Percentiles rank a stretch among this genome's conserved stretches.
Conservation (phyloP, 495 filamentous ascomycete genomes). For the Diplogelasinospora grovesii region DNA sequence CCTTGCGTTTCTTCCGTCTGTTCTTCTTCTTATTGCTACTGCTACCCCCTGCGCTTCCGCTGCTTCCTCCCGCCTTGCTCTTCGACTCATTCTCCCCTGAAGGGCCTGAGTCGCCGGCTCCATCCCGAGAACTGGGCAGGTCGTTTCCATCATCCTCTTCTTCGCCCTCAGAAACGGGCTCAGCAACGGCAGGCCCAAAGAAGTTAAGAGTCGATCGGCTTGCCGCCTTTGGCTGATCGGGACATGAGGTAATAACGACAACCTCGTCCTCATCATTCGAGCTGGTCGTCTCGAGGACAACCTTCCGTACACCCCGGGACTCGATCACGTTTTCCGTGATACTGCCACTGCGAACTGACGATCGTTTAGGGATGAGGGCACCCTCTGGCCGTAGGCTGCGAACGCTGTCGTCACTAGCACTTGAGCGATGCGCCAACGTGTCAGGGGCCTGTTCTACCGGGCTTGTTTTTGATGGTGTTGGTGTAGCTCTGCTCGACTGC, state of each 20-base stretch:
- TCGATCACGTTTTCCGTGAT: slow-evolving; percentile 86
- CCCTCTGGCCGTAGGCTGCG: slow-evolving; percentile 12
- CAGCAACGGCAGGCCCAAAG: neutral
- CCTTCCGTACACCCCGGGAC: slow-evolving; percentile 73
- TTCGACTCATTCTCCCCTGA: slow-evolving; percentile 4
- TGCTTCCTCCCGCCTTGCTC: slow-evolving; percentile 5
- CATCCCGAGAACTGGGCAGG: no score
- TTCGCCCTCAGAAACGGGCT: slow-evolving; percentile 4
- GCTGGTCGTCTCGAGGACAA: slow-evolving; percentile 69
- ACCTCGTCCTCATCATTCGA: slow-evolving; percentile 30
- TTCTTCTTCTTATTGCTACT: slow-evolving; percentile 27
- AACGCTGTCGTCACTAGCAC: slow-evolving; percentile 18
- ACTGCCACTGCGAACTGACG: slow-evolving; percentile 68
- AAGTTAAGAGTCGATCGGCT: no score
- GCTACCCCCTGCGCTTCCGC: slow-evolving; percentile 6
- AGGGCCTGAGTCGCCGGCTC: slow-evolving; percentile 16
- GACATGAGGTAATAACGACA: slow-evolving; percentile 4
- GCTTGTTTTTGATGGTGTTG: slow-evolving; percentile 16
- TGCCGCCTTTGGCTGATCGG: slow-evolving; percentile 10
- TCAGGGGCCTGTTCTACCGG: neutral
- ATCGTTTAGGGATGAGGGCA: slow-evolving; percentile 32
- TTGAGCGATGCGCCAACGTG: slow-evolving; percentile 1
- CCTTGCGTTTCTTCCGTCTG: slow-evolving; percentile 37
- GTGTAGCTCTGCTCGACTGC: slow-evolving; percentile 17
- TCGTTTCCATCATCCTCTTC: slow-evolving; percentile 18